A percentile compares a stretch with the other conserved stretches of the same genome.
Evolutionary conservation across 495 filamentous ascomycete species (phyloP).

Genomic region (Chlorociboria aeruginascens): DNA sequence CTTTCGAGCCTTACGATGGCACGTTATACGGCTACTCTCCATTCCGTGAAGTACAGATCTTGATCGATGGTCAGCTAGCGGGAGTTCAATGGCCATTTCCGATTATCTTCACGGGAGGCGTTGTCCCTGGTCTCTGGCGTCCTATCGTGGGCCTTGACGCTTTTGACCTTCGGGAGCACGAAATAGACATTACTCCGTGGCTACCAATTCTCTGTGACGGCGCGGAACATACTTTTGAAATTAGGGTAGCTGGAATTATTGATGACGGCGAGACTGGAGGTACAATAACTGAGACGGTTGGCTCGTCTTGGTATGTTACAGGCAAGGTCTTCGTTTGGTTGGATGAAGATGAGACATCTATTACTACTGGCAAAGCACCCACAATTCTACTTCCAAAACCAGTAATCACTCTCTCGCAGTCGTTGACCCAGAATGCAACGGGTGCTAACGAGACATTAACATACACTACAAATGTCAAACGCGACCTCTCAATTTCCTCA

Average conservation of each 20-base stretch:
- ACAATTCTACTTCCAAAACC: constrained; percentile 15
- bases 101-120: constrained; percentile 78
- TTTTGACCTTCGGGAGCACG: constrained; percentile 70
- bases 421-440: constrained; percentile 29
- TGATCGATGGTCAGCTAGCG: constrained; percentile 63
- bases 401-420: constrained; percentile 23
- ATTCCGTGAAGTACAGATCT: constrained; percentile 72
- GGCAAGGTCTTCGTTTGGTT: constrained; percentile 75
- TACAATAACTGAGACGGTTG: constrained; percentile 46
- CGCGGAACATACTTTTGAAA: constrained; percentile 53
- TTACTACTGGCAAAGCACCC: constrained; percentile 35
- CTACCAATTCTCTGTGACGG: constrained; percentile 58
- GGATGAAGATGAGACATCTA: constrained; percentile 28
- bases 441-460: constrained; percentile 49
- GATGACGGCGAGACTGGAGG: constrained; percentile 29
- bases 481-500: constrained; percentile 43
- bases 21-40: constrained; percentile 60
- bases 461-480: constrained; percentile 45
- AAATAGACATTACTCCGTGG: constrained; percentile 78
- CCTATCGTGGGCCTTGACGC: constrained; percentile 79
- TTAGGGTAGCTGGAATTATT: constrained; percentile 54
- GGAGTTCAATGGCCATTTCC: constrained; percentile 82
- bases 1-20: constrained; percentile 45
- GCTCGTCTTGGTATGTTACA: constrained; percentile 69
- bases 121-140: constrained; percentile 70